Percentiles rank a stretch among this genome's conserved stretches.
These are phyloP conservation scores for Ganoderma sp. DNA, from an alignment of 1,284 basidiomycete species.

Conservation along the genomic window DNA sequence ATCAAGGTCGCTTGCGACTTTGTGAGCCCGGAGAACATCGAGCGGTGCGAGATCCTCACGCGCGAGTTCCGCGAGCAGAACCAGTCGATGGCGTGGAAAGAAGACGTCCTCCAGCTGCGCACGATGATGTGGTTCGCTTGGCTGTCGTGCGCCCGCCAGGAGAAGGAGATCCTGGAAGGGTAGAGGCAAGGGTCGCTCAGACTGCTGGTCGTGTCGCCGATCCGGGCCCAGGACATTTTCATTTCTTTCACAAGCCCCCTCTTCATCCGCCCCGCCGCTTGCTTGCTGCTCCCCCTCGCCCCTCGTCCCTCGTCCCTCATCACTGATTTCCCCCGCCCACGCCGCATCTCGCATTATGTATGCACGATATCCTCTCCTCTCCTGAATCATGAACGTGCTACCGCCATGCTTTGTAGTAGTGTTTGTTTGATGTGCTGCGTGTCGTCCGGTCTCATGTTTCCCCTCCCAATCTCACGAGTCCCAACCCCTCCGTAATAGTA, in stretches of 20 bases:
- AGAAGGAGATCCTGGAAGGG: conserved; percentile 47
- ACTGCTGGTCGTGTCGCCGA: conserved; percentile 1
- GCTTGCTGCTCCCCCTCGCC: neutral
- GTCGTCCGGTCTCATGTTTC: conserved; percentile 10
- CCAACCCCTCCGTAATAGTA: conserved; percentile 16
- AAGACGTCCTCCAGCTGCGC: conserved; percentile 90
- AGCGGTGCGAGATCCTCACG: conserved; percentile 83
- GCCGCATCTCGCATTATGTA: conserved; percentile 1
- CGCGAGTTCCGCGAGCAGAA: conserved; percentile 91
- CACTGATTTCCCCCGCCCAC: neutral
- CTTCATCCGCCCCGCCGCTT: conserved; percentile 6
- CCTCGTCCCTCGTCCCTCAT: neutral
- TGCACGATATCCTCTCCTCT: conserved; percentile 14
- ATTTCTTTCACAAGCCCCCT: neutral
- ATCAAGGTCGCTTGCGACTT: conserved; percentile 98
- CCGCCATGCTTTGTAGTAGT: conserved; percentile 29
- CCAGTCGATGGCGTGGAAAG: conserved; percentile 87
- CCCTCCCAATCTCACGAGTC: conserved; percentile 5
- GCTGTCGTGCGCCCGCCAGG: conserved; percentile 67
- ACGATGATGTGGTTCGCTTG: conserved; percentile 95
- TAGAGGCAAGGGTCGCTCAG: conserved; percentile 1
- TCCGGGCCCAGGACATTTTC: conserved; percentile 3
- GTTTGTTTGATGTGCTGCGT: conserved; percentile 26
- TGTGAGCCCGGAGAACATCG: conserved; percentile 91
- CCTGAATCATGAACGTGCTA: conserved; percentile 16